A percentile compares a stretch with the other conserved stretches of the same genome.
These are phyloP conservation scores for Perkinsus olseni DNA, from an alignment of 169 alveolate species.

Conservation along the genomic window DNA sequence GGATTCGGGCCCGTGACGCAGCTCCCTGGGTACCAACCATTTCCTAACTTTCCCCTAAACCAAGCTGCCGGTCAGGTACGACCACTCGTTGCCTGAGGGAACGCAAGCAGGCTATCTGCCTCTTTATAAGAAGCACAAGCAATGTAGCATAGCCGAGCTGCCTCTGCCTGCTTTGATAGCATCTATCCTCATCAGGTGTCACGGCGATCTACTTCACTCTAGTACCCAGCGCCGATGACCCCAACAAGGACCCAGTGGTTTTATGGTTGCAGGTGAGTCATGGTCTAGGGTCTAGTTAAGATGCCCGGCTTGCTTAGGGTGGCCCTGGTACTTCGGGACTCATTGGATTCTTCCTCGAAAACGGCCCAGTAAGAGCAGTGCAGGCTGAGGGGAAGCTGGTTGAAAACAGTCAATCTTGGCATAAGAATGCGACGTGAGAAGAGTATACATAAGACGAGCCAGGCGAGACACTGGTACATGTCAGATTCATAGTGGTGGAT, in stretches of 20 bases:
- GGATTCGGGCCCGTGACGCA: neutral
- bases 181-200: neutral
- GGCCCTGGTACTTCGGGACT: neutral
- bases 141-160: neutral
- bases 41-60: neutral
- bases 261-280: neutral
- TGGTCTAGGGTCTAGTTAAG: neutral
- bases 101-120: neutral
- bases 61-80: neutral
- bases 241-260: neutral
- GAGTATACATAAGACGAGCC: neutral
- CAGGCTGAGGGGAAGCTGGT: neutral
- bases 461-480: too few species aligned
- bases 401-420: neutral
- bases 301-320: neutral
- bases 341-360: neutral
- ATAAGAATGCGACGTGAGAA: neutral
- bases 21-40: neutral
- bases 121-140: neutral
- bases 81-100: neutral
- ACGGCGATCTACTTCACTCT: neutral
- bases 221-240: neutral
- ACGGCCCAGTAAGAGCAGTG: neutral
- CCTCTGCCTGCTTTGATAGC: neutral
- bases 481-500: neutral